These are phyloP conservation scores for Bodo saltans DNA, from an alignment of 78 protist genomes.

Conservation along the genomic window DNA sequence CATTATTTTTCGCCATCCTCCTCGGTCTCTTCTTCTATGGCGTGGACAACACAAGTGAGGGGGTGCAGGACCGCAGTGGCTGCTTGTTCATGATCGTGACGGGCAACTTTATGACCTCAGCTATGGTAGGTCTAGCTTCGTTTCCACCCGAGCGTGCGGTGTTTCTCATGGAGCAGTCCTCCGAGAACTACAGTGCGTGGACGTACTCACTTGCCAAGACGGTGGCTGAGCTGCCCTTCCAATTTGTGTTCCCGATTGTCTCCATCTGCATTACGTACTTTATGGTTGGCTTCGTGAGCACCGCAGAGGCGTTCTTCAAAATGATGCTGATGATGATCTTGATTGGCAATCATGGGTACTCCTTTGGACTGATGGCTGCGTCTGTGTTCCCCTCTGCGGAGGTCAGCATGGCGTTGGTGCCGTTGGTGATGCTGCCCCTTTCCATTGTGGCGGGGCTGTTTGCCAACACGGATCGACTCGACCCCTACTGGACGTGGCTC, in stretches of 20 bases:
- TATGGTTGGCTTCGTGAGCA: not conserved
- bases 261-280: not conserved
- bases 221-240: constrained; percentile 3
- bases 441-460: not conserved
- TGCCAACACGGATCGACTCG: not conserved
- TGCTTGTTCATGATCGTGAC: not conserved
- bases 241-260: not conserved
- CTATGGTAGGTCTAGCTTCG: not conserved
- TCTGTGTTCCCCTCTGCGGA: not conserved
- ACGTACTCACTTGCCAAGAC: not conserved
- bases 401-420: not conserved
- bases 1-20: not conserved
- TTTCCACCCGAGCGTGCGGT: constrained; percentile 3
- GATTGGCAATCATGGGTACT: not conserved
- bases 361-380: constrained; percentile 15
- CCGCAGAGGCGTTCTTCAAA: constrained; percentile 15
- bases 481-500: not conserved
- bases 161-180: not conserved
- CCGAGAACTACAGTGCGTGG: not conserved
- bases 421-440: not conserved
- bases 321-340: not conserved
- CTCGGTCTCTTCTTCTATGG: not conserved
- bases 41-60: not conserved
- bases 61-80: not conserved
- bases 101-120: not conserved